A percentile compares a stretch with the other conserved stretches of the same genome.
Conservation (phyloP, 331 rosid species). For the Ulmus americana region DNA sequence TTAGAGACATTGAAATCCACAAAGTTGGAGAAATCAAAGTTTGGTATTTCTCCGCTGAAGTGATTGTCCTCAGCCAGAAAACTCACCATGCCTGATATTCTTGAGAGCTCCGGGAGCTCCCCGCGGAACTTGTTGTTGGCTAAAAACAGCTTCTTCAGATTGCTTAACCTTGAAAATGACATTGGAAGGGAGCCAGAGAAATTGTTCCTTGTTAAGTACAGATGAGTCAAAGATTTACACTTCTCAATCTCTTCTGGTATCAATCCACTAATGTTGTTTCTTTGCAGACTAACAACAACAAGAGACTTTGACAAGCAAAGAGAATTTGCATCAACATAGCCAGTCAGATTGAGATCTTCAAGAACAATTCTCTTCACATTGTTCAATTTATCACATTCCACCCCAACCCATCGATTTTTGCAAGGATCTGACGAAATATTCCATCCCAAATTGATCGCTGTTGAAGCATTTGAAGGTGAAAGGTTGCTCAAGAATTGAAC, state of each 20-base stretch:
- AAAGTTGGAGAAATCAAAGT: conserved; percentile 50
- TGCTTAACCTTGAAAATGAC: conserved; percentile 33
- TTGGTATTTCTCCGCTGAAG: conserved; percentile 44
- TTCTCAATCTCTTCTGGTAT: conserved; percentile 43
- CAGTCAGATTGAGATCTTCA: conserved; percentile 30
- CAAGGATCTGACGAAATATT: conserved; percentile 60
- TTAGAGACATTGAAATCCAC: conserved; percentile 44
- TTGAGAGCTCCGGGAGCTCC: conserved; percentile 43
- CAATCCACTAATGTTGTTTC: conserved; percentile 37
- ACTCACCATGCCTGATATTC: conserved; percentile 41
- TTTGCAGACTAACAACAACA: conserved; percentile 30
- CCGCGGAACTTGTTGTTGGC: conserved; percentile 43
- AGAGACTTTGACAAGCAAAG: conserved; percentile 36
- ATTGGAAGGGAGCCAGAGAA: conserved; percentile 50
- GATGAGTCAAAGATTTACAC: conserved; percentile 39
- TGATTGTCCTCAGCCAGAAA: conserved; percentile 50
- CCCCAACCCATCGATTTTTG: conserved; percentile 51
- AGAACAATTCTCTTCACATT: conserved; percentile 36
- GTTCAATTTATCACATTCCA: conserved; percentile 25
- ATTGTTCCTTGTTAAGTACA: conserved; percentile 40
- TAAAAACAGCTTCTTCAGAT: conserved; percentile 42
- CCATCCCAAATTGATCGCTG: conserved; percentile 48
- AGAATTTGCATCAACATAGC: conserved; percentile 38
- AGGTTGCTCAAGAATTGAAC: conserved; percentile 57
- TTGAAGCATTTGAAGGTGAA: conserved; percentile 24